Evolutionary conservation across 257 asterid species (phyloP), one percentile per base, ranked within the genome.

Genomic region (Ophiorrhiza pumila): DNA sequence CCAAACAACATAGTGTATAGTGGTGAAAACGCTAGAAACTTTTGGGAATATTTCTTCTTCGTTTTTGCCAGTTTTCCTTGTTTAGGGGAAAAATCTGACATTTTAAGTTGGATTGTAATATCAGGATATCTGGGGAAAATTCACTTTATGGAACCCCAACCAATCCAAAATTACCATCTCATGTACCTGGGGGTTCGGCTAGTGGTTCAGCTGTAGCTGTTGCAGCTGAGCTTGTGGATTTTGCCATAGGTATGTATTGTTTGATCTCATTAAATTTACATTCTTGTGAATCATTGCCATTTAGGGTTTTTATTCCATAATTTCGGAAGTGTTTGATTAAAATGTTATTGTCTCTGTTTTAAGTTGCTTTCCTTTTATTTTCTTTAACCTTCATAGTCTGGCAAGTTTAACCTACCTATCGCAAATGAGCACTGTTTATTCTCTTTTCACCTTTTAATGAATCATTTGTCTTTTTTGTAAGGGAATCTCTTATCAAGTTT

Each of bases 131-230:
- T 58, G 98, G 99, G 76, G 89, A 82, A 78, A 92, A 92, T 83
- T 85, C 72, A 71, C 79, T 74, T 59, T 86, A 82, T 57, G 96
- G 97, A 76, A 89, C 96, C 67, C 99, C 98, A 31, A 87, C 81
- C 63, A 95, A 95, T 83, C 98, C 98, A 32, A 77, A 81, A 58
- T 80, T 79, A 74, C 94, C 92, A 63, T 82, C 96, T 72, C 87
- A 80, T 85, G 79, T 84, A 72, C 97, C 98, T 11, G 97, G 99
- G 46, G 98, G 99, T 64, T 89, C 98, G 20, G 84, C 90, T 74
- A 89, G 98, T 85, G 98, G 99, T 77, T 86, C 99, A 43, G 96
- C 97, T 37, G 98, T 89, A 63, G 95, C 96, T 65, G 97, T 92
- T 80, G 95, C 97, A 20, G 91, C 94, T 42, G 82, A 85, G 58